Evolutionary conservation across 352 stramenopile species (phyloP).

Genomic region (Globisporangium heterothallicum): DNA sequence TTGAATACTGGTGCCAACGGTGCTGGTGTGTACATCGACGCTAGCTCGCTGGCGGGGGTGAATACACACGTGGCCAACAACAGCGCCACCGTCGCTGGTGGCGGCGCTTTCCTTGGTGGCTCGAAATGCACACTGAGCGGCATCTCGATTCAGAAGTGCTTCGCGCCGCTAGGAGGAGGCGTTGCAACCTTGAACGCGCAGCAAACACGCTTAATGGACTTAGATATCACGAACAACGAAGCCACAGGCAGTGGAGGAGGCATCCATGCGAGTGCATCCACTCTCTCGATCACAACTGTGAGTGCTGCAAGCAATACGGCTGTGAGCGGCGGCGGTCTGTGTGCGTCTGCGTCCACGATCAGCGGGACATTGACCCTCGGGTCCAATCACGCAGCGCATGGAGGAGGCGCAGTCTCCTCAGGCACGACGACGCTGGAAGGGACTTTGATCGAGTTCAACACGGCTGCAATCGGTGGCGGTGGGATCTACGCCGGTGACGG

Average conservation of each 20-base stretch:
- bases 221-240: conserved; percentile 14
- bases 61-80: conserved; percentile 9
- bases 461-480: conserved; percentile 18
- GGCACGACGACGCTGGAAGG: conserved; percentile 15
- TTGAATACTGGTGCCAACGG: conserved; percentile 17
- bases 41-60: conserved; percentile 16
- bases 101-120: conserved; percentile 27
- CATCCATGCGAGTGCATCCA: conserved; percentile 8
- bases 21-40: conserved; percentile 26
- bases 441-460: conserved; percentile 16
- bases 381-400: conserved; percentile 20
- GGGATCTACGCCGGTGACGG: conserved; percentile 21
- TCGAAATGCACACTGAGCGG: conserved; percentile 17
- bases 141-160: conserved; percentile 20
- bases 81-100: conserved; percentile 14
- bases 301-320: conserved; percentile 19
- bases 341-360: conserved; percentile 16
- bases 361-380: conserved; percentile 14
- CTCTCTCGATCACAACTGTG: conserved; percentile 8
- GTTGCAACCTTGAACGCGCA: conserved; percentile 7
- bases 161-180: conserved; percentile 21
- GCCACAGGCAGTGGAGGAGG: conserved; percentile 26
- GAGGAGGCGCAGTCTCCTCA: conserved; percentile 18
- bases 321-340: conserved; percentile 22
- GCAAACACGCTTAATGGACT: conserved; percentile 2